These are phyloP conservation scores for Madurella mycetomatis DNA, from an alignment of 2,329 filamentous ascomycete genomes.

Conservation along the genomic window DNA sequence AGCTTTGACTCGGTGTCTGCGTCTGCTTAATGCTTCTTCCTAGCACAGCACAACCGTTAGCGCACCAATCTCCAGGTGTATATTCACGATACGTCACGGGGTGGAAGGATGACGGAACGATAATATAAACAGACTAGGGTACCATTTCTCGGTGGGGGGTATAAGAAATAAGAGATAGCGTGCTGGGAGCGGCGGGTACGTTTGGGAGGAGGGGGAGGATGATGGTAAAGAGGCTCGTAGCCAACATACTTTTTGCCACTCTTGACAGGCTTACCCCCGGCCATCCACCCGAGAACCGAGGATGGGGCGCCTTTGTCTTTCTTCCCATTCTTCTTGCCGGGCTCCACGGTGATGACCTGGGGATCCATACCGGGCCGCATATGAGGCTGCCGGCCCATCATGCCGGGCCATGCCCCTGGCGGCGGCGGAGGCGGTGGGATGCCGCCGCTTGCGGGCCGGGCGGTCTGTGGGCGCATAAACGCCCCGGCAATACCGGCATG, in stretches of 20 bases:
- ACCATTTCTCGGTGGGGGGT: neutral
- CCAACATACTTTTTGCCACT: constrained; percentile 31
- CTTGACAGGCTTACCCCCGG: constrained; percentile 27
- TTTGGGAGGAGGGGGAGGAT: neutral
- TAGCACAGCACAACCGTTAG: constrained; percentile 7
- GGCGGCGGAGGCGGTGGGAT: constrained; percentile 14
- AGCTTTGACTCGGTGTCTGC: neutral
- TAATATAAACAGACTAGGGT: constrained; percentile 6
- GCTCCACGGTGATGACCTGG: constrained; percentile 28
- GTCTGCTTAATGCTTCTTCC: constrained; percentile 17
- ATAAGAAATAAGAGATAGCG: constrained; percentile 1
- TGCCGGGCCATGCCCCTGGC: neutral
- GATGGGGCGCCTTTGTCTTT: constrained; percentile 12
- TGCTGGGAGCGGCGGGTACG: neutral
- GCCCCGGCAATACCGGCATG: neutral
- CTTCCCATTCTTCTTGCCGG: constrained; percentile 27
- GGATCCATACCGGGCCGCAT: neutral
- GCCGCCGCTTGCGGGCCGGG: constrained; percentile 6
- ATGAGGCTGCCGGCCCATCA: neutral
- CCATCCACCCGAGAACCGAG: constrained; percentile 34
- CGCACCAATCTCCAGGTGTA: neutral
- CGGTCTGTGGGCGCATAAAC: constrained; percentile 11
- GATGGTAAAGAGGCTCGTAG: neutral
- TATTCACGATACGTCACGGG: neutral
- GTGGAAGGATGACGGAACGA: neutral